Percentiles rank a stretch among this genome's conserved stretches.
phyloP scores from a whole-genome alignment of 768 basidiomycete species.

The Gyrodon lividus region DNA sequence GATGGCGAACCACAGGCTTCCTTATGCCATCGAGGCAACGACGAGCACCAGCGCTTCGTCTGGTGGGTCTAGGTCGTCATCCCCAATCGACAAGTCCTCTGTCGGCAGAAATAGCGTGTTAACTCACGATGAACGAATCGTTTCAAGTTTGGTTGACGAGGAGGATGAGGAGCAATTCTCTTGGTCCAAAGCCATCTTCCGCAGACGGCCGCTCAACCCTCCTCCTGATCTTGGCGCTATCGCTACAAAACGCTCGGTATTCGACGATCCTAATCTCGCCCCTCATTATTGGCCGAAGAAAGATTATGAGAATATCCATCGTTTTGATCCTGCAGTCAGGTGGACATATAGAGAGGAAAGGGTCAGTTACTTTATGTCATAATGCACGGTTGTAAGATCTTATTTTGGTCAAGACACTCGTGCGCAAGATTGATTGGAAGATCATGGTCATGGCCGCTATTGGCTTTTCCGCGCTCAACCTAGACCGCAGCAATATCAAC shows the following conservation, averaged over 20 bases:
- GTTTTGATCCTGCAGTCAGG: slow-evolving; percentile 54
- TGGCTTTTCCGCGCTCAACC: slow-evolving; percentile 55
- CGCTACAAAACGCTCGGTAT: slow-evolving; percentile 52
- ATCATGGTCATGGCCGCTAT: slow-evolving; percentile 57
- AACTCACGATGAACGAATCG: not conserved
- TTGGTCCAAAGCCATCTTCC: slow-evolving; percentile 6
- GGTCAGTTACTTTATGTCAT: slow-evolving; percentile 21
- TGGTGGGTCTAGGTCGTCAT: not conserved
- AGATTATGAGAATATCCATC: slow-evolving; percentile 53
- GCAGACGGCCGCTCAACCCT: not conserved
- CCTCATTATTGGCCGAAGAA: slow-evolving; percentile 47
- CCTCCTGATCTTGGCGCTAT: slow-evolving; percentile 34
- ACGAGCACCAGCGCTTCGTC: not conserved
- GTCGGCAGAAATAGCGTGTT: not conserved
- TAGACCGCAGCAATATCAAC: slow-evolving; percentile 52
- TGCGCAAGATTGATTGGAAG: slow-evolving; percentile 60
- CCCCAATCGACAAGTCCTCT: not conserved
- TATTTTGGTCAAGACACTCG: slow-evolving; percentile 35
- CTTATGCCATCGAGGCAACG: not conserved
- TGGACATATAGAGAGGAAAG: slow-evolving; percentile 62
- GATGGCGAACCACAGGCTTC: not conserved
- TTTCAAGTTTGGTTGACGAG: slow-evolving; percentile 11
- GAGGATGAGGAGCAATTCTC: slow-evolving; percentile 3
- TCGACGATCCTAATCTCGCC: slow-evolving; percentile 47
- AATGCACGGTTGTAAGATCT: not conserved